Conservation (phyloP, 2,329 filamentous ascomycete species). For the Ophiocordyceps australis region DNA sequence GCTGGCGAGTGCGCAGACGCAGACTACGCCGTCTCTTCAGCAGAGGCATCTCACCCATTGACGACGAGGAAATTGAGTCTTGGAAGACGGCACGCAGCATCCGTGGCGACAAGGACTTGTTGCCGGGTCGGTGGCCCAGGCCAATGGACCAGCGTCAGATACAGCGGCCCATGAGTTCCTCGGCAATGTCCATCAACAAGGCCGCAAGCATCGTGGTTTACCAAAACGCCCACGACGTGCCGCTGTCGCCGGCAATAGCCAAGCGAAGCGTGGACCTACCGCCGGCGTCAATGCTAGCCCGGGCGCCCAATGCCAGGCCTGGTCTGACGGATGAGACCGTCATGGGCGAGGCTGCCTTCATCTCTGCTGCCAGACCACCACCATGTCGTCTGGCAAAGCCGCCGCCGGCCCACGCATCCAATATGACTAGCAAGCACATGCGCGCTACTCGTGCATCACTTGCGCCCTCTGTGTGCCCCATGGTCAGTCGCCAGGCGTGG, state of each 20-base stretch:
- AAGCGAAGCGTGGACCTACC: constrained; percentile 27
- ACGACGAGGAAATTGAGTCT: constrained; percentile 47
- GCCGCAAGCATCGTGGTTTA: constrained; percentile 37
- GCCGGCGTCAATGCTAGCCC: constrained; percentile 31
- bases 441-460: too few species aligned
- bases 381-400: constrained; percentile 34
- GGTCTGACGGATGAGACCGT: constrained; percentile 44
- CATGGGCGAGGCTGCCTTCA: constrained; percentile 41
- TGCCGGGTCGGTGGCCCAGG: constrained; percentile 3
- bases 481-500: constrained; percentile 20
- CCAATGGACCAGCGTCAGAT: constrained; percentile 9
- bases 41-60: constrained; percentile 40
- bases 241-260: constrained; percentile 12
- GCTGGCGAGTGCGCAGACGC: constrained; percentile 16
- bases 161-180: too few species aligned
- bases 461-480: constrained; percentile 18
- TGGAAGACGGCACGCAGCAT: constrained; percentile 30
- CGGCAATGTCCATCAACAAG: constrained; percentile 20
- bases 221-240: constrained; percentile 13
- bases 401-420: constrained; percentile 16
- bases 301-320: constrained; percentile 41
- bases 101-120: constrained; percentile 12
- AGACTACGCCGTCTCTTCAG: constrained; percentile 27
- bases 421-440: constrained; percentile 22
- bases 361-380: constrained; percentile 31